Evolutionary conservation across 2,329 filamentous ascomycete species (phyloP).

Genomic region (Arachnomyces sp.): DNA sequence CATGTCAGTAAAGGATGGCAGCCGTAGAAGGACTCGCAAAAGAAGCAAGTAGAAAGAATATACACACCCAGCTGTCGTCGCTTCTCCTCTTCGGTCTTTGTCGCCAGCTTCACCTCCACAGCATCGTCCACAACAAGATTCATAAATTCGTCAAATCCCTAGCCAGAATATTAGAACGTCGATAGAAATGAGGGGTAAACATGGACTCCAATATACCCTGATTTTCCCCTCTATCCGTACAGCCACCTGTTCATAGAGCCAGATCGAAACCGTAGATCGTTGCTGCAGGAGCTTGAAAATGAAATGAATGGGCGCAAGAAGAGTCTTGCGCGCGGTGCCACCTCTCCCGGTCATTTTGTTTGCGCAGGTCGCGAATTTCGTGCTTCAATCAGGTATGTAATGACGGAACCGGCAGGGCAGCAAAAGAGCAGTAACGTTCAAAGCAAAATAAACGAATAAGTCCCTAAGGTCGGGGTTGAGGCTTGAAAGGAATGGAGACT

Average conservation of each 20-base stretch:
- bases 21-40: constrained; percentile 8
- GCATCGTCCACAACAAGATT: constrained; percentile 96
- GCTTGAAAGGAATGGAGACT: neutral
- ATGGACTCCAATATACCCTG: constrained; percentile 52
- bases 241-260: constrained; percentile 92
- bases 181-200: constrained; percentile 1
- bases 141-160: constrained; percentile 99
- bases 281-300: constrained; percentile 88
- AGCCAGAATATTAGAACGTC: constrained; percentile 4
- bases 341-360: constrained; percentile 48
- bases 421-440: neutral
- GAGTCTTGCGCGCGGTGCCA: constrained; percentile 56
- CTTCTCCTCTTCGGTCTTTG: constrained; percentile 72
- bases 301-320: constrained; percentile 74
- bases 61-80: constrained; percentile 68
- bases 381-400: too few relatives aligned
- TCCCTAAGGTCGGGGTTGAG: constrained; percentile 8
- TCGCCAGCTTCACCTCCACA: constrained; percentile 78
- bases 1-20: constrained; percentile 4
- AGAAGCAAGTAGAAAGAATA: neutral
- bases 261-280: constrained; percentile 81
- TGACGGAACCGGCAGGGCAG: too few relatives aligned
- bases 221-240: constrained; percentile 97
- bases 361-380: neutral
- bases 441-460: constrained; percentile 5